Conservation (phyloP, 225 moss, liverwort and hornwort species). For the Lunularia cruciata region DNA sequence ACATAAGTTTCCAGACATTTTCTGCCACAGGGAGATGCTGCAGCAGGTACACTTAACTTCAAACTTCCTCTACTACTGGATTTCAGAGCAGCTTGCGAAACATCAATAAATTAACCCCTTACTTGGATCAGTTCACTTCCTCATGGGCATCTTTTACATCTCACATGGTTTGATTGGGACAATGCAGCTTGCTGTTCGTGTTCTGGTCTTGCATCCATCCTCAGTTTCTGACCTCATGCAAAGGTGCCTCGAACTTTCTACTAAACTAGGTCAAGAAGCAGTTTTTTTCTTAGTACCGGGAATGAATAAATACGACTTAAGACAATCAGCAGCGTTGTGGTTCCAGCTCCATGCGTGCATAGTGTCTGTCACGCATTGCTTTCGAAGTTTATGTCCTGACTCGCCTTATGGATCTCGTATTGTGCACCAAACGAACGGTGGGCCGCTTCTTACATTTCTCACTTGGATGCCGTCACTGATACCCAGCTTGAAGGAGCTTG, state of each 20-base stretch:
- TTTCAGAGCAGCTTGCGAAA: not conserved
- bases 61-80: not conserved
- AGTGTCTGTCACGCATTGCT: not conserved
- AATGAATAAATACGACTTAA: too few relatives aligned
- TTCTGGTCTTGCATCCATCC: conserved; percentile 69
- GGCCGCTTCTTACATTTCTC: not conserved
- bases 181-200: conserved; percentile 67
- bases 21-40: conserved; percentile 30
- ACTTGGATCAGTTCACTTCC: not conserved
- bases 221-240: conserved; percentile 63
- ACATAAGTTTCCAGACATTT: conserved; percentile 52
- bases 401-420: not conserved
- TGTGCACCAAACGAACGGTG: too few relatives aligned
- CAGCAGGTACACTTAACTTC: conserved; percentile 47
- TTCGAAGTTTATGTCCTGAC: not conserved
- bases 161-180: conserved; percentile 5
- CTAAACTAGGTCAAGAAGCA: too few relatives aligned
- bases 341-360: not conserved
- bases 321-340: too few relatives aligned
- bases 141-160: not conserved
- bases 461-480: not conserved
- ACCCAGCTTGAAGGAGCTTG: conserved; percentile 60
- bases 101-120: not conserved
- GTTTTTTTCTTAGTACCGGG: too few relatives aligned
- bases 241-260: conserved; percentile 40